These are phyloP conservation scores for Neonectria neomacrospora DNA, from an alignment of 2,329 filamentous ascomycete genomes.

Conservation along the genomic window DNA sequence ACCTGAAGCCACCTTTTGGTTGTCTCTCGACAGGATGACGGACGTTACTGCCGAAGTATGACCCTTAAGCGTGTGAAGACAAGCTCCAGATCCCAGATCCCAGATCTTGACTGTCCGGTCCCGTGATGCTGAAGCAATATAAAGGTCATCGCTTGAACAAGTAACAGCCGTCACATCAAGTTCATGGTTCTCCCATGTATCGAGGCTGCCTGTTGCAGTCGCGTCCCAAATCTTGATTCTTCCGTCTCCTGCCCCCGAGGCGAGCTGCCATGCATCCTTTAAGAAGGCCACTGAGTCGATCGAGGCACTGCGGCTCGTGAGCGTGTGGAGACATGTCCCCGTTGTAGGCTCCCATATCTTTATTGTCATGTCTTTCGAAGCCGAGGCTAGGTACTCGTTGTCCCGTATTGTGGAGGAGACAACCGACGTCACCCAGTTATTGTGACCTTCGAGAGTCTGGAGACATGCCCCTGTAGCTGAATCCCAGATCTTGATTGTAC, in stretches of 20 bases:
- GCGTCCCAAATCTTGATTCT: not conserved
- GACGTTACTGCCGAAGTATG: not conserved
- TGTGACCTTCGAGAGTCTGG: not conserved
- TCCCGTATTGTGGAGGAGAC: not conserved
- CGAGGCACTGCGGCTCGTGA: not conserved
- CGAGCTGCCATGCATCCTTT: not conserved
- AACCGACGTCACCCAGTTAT: not conserved
- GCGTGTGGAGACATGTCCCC: not conserved
- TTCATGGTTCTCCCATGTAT: not conserved
- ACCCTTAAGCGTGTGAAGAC: not conserved
- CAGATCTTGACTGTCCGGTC: slow-evolving; percentile 3
- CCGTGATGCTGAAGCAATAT: not conserved
- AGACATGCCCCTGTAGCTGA: not conserved
- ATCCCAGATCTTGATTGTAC: slow-evolving; percentile 14
- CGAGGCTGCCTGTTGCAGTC: not conserved
- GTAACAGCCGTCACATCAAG: not conserved
- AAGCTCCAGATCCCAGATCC: not conserved
- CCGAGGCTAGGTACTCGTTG: not conserved
- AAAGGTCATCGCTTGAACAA: slow-evolving; percentile 26
- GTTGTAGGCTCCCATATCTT: not conserved
- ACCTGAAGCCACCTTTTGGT: not conserved
- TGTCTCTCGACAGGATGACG: not conserved
- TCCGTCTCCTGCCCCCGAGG: not conserved
- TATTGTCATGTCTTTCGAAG: not conserved
- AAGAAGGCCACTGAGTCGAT: slow-evolving; percentile 19